phyloP scores from a whole-genome alignment of 371 early-diverging fungal species.

The Vittaforma corneae region DNA sequence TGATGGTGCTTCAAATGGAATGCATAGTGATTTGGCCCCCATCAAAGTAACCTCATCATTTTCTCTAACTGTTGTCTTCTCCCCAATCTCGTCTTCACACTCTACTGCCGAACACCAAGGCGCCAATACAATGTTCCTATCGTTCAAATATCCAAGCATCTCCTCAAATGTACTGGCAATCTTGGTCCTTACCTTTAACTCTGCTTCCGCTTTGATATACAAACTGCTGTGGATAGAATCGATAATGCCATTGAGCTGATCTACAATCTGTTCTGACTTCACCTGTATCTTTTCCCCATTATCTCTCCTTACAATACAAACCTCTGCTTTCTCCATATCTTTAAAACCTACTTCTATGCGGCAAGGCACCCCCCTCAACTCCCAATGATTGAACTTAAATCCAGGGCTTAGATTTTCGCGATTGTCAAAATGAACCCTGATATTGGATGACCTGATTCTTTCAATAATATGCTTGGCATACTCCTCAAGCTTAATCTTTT shows the following conservation, averaged over 20 bases:
- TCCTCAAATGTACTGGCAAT: constrained; percentile 73
- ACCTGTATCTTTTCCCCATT: constrained; percentile 65
- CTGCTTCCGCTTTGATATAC: constrained; percentile 72
- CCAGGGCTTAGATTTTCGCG: constrained; percentile 84
- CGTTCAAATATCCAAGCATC: constrained; percentile 74
- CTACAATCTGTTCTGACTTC: constrained; percentile 41
- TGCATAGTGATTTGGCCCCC: constrained; percentile 98
- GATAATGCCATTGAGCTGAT: constrained; percentile 64
- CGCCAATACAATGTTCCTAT: constrained; percentile 73
- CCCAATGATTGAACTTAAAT: constrained; percentile 99
- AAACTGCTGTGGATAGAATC: constrained; percentile 77
- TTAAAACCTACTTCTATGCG: constrained; percentile 93
- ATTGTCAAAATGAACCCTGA: constrained; percentile 76
- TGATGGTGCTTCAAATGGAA: constrained; percentile 78
- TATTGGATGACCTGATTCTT: constrained; percentile 66
- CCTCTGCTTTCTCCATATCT: constrained; percentile 73
- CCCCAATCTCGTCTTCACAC: constrained; percentile 93
- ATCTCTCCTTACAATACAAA: constrained; percentile 74
- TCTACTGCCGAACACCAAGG: constrained; percentile 84
- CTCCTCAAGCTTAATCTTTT: constrained; percentile 55
- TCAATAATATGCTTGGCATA: constrained; percentile 60
- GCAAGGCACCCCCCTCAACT: constrained; percentile 87
- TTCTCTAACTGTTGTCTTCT: constrained; percentile 63
- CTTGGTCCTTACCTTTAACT: constrained; percentile 67
- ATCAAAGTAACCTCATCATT: constrained; percentile 68